These are phyloP conservation scores for Raffaelea ambrosiae DNA, from an alignment of 2,329 filamentous ascomycete genomes.

Conservation along the genomic window DNA sequence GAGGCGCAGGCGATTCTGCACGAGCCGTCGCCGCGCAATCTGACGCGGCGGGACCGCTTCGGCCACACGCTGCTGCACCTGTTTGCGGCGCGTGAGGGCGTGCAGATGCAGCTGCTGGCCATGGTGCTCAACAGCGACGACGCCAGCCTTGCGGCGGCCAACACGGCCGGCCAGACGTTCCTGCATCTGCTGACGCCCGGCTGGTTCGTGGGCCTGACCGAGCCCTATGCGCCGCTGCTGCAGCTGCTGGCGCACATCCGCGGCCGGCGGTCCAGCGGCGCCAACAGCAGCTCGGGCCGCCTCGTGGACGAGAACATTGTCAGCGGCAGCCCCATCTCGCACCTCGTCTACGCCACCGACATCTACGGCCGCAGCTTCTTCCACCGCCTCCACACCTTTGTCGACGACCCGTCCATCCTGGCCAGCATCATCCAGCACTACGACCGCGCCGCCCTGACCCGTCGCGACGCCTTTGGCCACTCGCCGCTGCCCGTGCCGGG, in stretches of 20 bases:
- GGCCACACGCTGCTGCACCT: conserved; percentile 40
- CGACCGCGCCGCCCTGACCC: conserved; percentile 21
- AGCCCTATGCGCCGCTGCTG: conserved; percentile 16
- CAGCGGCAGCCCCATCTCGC: not conserved
- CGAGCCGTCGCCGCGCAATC: conserved; percentile 11
- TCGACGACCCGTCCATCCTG: conserved; percentile 20
- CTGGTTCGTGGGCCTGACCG: conserved; percentile 23
- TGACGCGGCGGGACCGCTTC: conserved; percentile 30
- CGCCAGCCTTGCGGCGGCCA: conserved; percentile 21
- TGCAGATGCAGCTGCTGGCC: conserved; percentile 19
- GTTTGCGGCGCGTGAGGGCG: conserved; percentile 28
- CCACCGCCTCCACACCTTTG: conserved; percentile 29
- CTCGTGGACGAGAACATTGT: not conserved
- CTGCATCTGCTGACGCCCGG: conserved; percentile 31
- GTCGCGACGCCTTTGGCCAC: conserved; percentile 41
- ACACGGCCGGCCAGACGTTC: conserved; percentile 40
- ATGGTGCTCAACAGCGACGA: conserved; percentile 15
- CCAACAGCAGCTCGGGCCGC: not conserved
- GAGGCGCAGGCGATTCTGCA: conserved; percentile 15
- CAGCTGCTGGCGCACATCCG: conserved; percentile 21
- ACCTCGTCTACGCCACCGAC: conserved; percentile 31
- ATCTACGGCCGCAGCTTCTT: conserved; percentile 45
- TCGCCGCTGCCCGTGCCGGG: conserved; percentile 16
- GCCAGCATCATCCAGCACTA: conserved; percentile 26
- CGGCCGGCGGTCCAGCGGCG: conserved; percentile 1